These are phyloP conservation scores for Stagonosporopsis cucurbitacearum DNA, from an alignment of 2,329 filamentous ascomycete genomes.

Conservation along the genomic window DNA sequence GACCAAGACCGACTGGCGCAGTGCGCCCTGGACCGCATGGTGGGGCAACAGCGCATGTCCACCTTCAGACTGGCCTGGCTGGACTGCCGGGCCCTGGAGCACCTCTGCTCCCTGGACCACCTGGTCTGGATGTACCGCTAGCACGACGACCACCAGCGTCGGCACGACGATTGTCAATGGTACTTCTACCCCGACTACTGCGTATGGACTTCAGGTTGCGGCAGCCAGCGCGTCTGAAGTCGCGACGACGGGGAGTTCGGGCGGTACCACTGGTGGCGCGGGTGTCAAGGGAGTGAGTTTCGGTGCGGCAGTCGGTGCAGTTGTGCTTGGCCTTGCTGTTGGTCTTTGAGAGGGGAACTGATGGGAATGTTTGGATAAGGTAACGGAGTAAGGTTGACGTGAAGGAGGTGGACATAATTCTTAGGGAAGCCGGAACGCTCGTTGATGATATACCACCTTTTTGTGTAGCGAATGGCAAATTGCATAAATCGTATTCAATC, in stretches of 20 bases:
- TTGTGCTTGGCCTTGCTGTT: conserved; percentile 31
- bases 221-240: conserved; percentile 27
- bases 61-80: conserved; percentile 45
- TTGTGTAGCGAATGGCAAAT: neutral
- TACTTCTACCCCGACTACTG: conserved; percentile 28
- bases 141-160: conserved; percentile 41
- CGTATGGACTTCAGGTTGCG: conserved; percentile 44
- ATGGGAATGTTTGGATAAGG: neutral
- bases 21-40: conserved; percentile 45
- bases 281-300: conserved; percentile 28
- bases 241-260: neutral
- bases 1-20: conserved; percentile 36
- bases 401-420: neutral
- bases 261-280: conserved; percentile 17
- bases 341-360: conserved; percentile 22
- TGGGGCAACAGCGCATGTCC: conserved; percentile 45
- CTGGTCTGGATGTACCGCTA: conserved; percentile 43
- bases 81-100: conserved; percentile 46
- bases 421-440: conserved; percentile 1
- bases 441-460: neutral
- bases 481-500: neutral
- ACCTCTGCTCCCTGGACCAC: conserved; percentile 46
- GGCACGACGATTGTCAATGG: conserved; percentile 40
- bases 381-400: neutral
- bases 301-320: conserved; percentile 29